These are phyloP conservation scores for Spencermartinsiella europaea DNA, from an alignment of 805 yeast species.

Conservation along the genomic window DNA sequence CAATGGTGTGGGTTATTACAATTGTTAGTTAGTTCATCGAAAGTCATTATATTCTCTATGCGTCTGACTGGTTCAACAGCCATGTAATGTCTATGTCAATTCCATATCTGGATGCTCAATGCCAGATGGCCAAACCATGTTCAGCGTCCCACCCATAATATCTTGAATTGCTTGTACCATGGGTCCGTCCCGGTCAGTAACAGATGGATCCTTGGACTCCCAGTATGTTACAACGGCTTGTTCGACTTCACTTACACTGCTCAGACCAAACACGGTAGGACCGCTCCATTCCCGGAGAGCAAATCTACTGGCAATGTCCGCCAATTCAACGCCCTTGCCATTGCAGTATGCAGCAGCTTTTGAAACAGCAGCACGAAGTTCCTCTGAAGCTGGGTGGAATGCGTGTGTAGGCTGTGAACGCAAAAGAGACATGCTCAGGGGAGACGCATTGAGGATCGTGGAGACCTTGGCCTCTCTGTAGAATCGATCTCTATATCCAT, in stretches of 20 bases:
- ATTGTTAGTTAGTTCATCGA: too few relatives aligned
- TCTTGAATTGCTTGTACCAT: slow-evolving; percentile 41
- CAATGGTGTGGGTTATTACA: too few relatives aligned
- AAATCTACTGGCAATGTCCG: slow-evolving; percentile 74
- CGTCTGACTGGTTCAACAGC: too few relatives aligned
- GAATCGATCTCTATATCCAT: slow-evolving; percentile 38
- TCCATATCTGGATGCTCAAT: slow-evolving; percentile 25
- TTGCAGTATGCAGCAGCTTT: slow-evolving; percentile 43
- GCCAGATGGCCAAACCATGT: slow-evolving; percentile 66
- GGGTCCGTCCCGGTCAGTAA: slow-evolving; percentile 40
- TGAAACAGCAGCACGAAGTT: slow-evolving; percentile 44
- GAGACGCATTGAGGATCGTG: slow-evolving; percentile 72
- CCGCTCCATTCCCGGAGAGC: slow-evolving; percentile 66
- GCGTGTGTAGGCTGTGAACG: slow-evolving; percentile 59
- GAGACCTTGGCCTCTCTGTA: slow-evolving; percentile 47
- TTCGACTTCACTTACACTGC: slow-evolving; percentile 56
- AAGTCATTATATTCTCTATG: too few relatives aligned
- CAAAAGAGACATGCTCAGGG: slow-evolving; percentile 80
- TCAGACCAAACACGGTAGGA: slow-evolving; percentile 73
- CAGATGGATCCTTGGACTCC: slow-evolving; percentile 36
- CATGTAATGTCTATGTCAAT: too few relatives aligned
- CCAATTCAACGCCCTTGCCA: slow-evolving; percentile 54
- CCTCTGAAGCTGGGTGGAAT: slow-evolving; percentile 75
- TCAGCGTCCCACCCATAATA: slow-evolving; percentile 46
- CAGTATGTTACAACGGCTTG: slow-evolving; percentile 57